These are phyloP conservation scores for Westerdykella aurantiaca DNA, from an alignment of 2,329 filamentous ascomycete species.

Conservation along the genomic window DNA sequence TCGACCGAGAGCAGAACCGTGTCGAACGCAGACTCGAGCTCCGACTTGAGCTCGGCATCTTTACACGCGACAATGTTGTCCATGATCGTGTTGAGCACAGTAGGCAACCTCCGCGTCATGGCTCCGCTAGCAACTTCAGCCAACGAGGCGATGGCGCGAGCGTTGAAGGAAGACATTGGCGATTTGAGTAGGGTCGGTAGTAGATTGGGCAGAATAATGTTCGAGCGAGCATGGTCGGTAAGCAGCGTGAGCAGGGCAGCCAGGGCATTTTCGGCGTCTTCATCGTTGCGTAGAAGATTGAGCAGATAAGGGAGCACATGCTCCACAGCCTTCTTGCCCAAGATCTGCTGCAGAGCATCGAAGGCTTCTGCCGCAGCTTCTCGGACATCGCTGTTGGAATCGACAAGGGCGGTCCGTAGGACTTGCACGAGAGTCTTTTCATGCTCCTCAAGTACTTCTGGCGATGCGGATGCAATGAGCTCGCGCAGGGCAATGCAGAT, in stretches of 20 bases:
- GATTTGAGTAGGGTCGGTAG: slow-evolving; percentile 87
- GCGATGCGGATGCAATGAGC: slow-evolving; percentile 80
- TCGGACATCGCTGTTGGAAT: slow-evolving; percentile 81
- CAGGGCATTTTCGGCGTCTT: slow-evolving; percentile 84
- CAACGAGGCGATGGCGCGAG: slow-evolving; percentile 84
- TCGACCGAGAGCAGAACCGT: slow-evolving; percentile 88
- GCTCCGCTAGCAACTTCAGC: slow-evolving; percentile 84
- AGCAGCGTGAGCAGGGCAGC: slow-evolving; percentile 89
- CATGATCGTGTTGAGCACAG: slow-evolving; percentile 89
- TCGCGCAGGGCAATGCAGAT: slow-evolving; percentile 96
- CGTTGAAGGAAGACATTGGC: slow-evolving; percentile 91
- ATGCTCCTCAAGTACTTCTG: slow-evolving; percentile 85
- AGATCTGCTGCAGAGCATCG: slow-evolving; percentile 84
- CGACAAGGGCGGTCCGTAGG: slow-evolving; percentile 85
- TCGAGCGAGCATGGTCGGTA: slow-evolving; percentile 87
- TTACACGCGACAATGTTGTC: slow-evolving; percentile 78
- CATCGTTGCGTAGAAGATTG: slow-evolving; percentile 77
- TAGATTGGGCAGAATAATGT: slow-evolving; percentile 92
- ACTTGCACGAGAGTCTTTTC: slow-evolving; percentile 94
- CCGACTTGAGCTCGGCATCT: slow-evolving; percentile 66
- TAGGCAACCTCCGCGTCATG: slow-evolving; percentile 85
- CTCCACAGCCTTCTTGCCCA: slow-evolving; percentile 91
- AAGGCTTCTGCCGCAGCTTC: slow-evolving; percentile 97
- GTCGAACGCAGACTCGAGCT: slow-evolving; percentile 78
- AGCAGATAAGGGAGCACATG: slow-evolving; percentile 91